A percentile compares a stretch with the other conserved stretches of the same genome.
Evolutionary conservation across 1,284 basidiomycete genomes (phyloP).

Genomic region (Sphagnurus paluster): DNA sequence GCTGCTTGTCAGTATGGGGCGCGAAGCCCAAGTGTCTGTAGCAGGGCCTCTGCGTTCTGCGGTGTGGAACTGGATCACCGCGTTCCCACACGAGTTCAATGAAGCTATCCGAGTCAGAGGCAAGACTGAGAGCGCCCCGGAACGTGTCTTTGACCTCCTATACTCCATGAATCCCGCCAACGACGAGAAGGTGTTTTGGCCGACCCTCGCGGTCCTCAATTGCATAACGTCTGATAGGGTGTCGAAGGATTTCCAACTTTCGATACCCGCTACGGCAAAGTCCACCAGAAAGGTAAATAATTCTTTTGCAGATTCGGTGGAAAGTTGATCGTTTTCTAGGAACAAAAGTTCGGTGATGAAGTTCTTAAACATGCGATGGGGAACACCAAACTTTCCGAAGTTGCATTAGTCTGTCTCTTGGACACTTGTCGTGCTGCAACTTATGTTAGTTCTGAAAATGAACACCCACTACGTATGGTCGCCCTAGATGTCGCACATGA

Average conservation of each 20-base stretch:
- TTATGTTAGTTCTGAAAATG: slow-evolving; percentile 61
- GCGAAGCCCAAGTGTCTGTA: slow-evolving; percentile 72
- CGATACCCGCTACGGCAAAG: slow-evolving; percentile 26
- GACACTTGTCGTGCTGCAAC: slow-evolving; percentile 85
- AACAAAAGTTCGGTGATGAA: slow-evolving; percentile 57
- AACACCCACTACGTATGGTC: slow-evolving; percentile 68
- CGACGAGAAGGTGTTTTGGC: slow-evolving; percentile 70
- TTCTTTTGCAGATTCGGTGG: background rate
- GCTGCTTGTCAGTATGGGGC: slow-evolving; percentile 82
- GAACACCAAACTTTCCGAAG: slow-evolving; percentile 57
- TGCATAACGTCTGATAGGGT: slow-evolving; percentile 81
- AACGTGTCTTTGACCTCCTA: slow-evolving; percentile 81
- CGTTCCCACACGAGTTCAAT: slow-evolving; percentile 81
- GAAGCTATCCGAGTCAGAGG: slow-evolving; percentile 66
- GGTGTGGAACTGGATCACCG: slow-evolving; percentile 92
- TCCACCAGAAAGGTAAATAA: slow-evolving; percentile 39
- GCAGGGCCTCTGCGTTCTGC: slow-evolving; percentile 77
- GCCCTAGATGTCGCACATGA: slow-evolving; percentile 78
- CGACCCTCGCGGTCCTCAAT: slow-evolving; percentile 76
- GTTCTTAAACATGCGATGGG: slow-evolving; percentile 52
- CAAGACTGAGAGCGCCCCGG: slow-evolving; percentile 76
- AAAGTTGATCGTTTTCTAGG: too few relatives aligned
- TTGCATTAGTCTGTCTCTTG: slow-evolving; percentile 73
- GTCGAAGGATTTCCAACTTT: slow-evolving; percentile 48
- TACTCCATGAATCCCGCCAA: slow-evolving; percentile 57